These are phyloP conservation scores for Exidia glandulosa DNA, from an alignment of 768 basidiomycete genomes.

Conservation along the genomic window DNA sequence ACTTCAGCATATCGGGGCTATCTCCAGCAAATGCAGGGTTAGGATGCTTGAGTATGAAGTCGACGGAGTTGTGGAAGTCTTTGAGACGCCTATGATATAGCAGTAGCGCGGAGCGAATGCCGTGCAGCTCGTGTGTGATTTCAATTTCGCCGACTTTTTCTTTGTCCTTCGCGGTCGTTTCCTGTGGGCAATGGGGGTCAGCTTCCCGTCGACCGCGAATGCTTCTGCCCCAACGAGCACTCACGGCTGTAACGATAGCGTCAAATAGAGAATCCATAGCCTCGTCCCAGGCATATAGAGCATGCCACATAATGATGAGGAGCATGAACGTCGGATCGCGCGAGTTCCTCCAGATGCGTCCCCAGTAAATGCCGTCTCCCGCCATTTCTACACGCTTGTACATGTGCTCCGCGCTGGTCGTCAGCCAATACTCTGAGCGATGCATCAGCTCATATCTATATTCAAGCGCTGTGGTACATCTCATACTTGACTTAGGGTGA, in stretches of 20 bases:
- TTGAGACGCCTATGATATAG: background rate
- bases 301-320: constrained; percentile 5
- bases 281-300: constrained; percentile 9
- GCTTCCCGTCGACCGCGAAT: too few relatives aligned
- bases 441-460: too few relatives aligned
- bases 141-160: background rate
- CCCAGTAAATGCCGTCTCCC: background rate
- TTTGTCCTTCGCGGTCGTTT: background rate
- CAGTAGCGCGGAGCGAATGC: background rate
- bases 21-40: background rate
- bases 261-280: constrained; percentile 6
- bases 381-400: background rate
- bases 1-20: too few relatives aligned
- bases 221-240: background rate
- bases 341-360: background rate
- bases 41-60: background rate
- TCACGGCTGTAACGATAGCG: constrained; percentile 2
- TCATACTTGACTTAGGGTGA: background rate
- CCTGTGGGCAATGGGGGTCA: background rate
- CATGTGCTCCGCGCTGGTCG: background rate
- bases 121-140: background rate
- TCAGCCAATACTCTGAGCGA: background rate
- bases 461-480: too few relatives aligned
- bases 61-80: background rate
- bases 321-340: constrained; percentile 6